Conservation (phyloP, 2,329 filamentous ascomycete species). For the Colletotrichum viniferum region DNA sequence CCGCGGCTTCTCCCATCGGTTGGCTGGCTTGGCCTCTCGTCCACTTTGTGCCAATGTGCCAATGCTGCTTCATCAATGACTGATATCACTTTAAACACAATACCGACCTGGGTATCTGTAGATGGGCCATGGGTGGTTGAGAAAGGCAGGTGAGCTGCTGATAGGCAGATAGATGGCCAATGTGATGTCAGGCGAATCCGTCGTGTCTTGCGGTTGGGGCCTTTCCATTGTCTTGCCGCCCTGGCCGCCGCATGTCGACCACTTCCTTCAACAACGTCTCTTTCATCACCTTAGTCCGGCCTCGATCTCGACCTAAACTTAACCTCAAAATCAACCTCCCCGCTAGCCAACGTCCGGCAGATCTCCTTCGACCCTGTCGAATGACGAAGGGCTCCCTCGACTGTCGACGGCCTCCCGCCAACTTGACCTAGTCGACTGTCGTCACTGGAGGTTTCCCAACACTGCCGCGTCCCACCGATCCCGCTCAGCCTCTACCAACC, state of each 20-base stretch:
- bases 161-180: background rate
- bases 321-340: background rate
- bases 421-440: background rate
- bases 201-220: background rate
- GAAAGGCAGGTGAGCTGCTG: background rate
- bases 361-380: background rate
- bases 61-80: background rate
- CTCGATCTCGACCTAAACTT: constrained; percentile 2
- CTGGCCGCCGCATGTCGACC: background rate
- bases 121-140: background rate
- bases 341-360: background rate
- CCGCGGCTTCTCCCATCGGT: background rate
- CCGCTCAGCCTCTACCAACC: constrained; percentile 9
- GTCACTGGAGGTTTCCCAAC: background rate
- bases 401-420: background rate
- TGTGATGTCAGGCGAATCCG: background rate
- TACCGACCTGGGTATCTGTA: background rate
- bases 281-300: background rate
- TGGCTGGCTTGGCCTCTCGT: background rate
- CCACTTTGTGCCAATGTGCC: background rate
- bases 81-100: background rate
- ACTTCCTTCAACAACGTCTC: background rate
- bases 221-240: background rate
- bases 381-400: background rate
- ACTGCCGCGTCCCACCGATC: background rate